A percentile compares a stretch with the other conserved stretches of the same genome.
Evolutionary conservation across 2,329 filamentous ascomycete genomes (phyloP).

Genomic region (Apiospora rasikravindrae): DNA sequence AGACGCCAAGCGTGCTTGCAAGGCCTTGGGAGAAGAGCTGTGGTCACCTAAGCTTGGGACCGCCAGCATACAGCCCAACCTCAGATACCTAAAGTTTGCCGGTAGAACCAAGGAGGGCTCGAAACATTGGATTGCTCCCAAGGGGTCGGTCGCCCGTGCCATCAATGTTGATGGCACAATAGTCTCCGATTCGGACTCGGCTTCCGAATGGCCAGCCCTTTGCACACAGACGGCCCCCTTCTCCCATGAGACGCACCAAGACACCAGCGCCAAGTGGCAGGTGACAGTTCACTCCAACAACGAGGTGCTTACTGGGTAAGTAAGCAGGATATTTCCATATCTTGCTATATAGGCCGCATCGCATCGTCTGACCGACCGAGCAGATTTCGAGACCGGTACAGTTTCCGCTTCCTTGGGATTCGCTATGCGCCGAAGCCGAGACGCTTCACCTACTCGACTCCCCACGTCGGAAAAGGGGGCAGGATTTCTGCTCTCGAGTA

Average conservation of each 20-base stretch:
- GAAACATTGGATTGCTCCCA: slow-evolving; percentile 44
- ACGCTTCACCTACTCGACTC: slow-evolving; percentile 50
- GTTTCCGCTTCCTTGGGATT: slow-evolving; percentile 49
- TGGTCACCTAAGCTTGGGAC: slow-evolving; percentile 40
- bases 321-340: neutral
- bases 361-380: neutral
- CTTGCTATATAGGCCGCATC: neutral
- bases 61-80: slow-evolving; percentile 36
- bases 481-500: slow-evolving; percentile 42
- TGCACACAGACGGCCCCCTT: slow-evolving; percentile 51
- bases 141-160: slow-evolving; percentile 29
- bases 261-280: slow-evolving; percentile 42
- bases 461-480: slow-evolving; percentile 42
- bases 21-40: slow-evolving; percentile 46
- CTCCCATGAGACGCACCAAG: slow-evolving; percentile 39
- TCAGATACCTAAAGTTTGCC: slow-evolving; percentile 46
- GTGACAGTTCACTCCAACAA: slow-evolving; percentile 45
- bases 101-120: slow-evolving; percentile 31
- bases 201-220: slow-evolving; percentile 40
- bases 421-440: slow-evolving; percentile 50
- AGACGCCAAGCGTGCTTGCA: slow-evolving; percentile 34
- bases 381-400: slow-evolving; percentile 34
- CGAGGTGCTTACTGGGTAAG: slow-evolving; percentile 44
- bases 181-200: slow-evolving; percentile 27
- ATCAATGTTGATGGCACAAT: slow-evolving; percentile 37